Evolutionary conservation across 768 basidiomycete species (phyloP), one percentile per base, ranked within the genome.

Genomic region (Boletus fagicola): DNA sequence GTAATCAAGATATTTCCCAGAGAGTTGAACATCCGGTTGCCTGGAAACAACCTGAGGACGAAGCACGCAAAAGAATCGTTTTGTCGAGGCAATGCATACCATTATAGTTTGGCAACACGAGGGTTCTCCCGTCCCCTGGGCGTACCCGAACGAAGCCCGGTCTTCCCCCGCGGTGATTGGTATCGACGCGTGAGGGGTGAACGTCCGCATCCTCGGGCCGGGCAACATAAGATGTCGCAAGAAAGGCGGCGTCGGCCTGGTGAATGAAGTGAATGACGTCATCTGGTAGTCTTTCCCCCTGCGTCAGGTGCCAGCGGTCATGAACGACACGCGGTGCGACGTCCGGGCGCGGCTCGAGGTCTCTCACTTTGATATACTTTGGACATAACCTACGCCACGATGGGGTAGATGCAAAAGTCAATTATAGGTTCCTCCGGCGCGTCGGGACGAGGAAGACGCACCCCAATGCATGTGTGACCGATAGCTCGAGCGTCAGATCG

Each of bases 131-230:
- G 59, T 86, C 81, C 1, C 75, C 77, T 16, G 79, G 81, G 31
- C 74, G 65, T n/a, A 86, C 82, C 8, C 85, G 82, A 4, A 85
- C 72, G 60, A 85, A 86, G 0, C 85, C 86, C 10, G 77, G 78
- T n/a, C 78, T 73, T 3, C 86, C 86, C 10, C 85, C 84, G 5
- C 86, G 81, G 49, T 84, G 82, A 59, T 87, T 87, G 72, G 82
- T 82, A 16, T 84, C 83, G 10, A 83, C 62, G 60, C 86, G 85
- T 2, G 85, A 84, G 1, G 84, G 85, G 54, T 75, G 80, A 5
- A 51, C 63, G 4, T 62, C 45, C 4, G 69, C 72, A 16, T 84
- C 80, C 7, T 73, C 66, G 26, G 69, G 46, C 5, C 58, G 48
- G 0, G 83, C 77, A 2, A 72, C 57, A 56, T 84, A 86, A 0